Base-by-base conservation (phyloP, 2,329 filamentous ascomycete genomes). In the Ophiostoma sp. region DNA sequence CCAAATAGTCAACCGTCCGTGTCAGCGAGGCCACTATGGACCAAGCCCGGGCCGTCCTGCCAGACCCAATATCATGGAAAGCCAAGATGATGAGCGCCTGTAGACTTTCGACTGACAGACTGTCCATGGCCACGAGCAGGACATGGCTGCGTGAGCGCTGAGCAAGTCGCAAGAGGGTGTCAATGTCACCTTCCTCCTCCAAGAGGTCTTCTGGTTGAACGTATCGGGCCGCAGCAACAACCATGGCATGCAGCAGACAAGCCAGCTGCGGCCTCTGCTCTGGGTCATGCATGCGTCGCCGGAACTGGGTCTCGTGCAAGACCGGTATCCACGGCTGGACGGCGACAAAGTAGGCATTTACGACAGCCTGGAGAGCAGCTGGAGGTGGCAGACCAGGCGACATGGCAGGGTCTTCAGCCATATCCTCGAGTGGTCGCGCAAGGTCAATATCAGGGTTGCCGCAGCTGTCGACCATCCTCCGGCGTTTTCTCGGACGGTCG, bases 321-420 rank as follows among this genome's bases (percentile, higher is more conserved):
- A 82, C 80, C 3, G 81, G 82, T 5, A 82, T 80, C 78, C 80
- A 83, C 2, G 80, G 81, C 72, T 83, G 81, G 4, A 82, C 78
- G 3, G 77, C 72, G 11, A 73, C 70, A 72, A 82, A 82, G 70
- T 81, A 79, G 2, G 77, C 75, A 42, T 80, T 77, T 22, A 81
- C 74, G 11, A 80, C 74, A 12, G 77, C 76, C 42, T 79, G 72
- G 15, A 80, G 63, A 4, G 78, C 76, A 8, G 61, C 59, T 19
- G 74, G 55, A 8, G 74, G 39, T 19, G 75, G 73, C 17, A 72
- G 63, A 0, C 63, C 61, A 15, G 71, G 71, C 7, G 71, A 36
- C 15, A n/a, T n/a, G 3, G 63, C 31, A 0, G 48, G 59, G 33
- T 72, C 70, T 50, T 39, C 42, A 71, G 45, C 61, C 61, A 52